phyloP scores from a whole-genome alignment of 1,139 yeast species.

The Yamadazyma membranifaciens region DNA sequence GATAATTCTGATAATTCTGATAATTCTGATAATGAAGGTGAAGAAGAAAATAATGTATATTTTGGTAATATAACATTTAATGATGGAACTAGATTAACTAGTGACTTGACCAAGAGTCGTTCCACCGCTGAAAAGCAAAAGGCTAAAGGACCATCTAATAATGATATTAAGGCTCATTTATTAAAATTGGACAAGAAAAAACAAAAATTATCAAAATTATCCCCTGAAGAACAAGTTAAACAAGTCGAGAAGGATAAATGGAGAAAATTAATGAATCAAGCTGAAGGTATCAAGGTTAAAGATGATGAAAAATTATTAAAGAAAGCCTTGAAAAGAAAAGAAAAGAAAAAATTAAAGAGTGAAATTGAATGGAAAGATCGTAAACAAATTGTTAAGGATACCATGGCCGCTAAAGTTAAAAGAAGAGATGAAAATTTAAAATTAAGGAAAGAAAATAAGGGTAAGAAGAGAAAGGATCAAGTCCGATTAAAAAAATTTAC shows the following conservation, averaged over 20 bases:
- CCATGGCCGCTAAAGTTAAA: constrained; percentile 71
- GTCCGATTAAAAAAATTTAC: constrained; percentile 68
- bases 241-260: constrained; percentile 75
- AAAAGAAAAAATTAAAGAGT: constrained; percentile 73
- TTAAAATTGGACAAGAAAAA: constrained; percentile 73
- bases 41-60: constrained; percentile 47
- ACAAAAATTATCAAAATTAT: constrained; percentile 56
- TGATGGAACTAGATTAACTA: constrained; percentile 80
- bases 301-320: constrained; percentile 88
- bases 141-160: constrained; percentile 81
- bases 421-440: constrained; percentile 89
- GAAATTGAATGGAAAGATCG: constrained; percentile 88
- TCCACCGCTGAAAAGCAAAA: constrained; percentile 47
- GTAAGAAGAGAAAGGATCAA: constrained; percentile 66
- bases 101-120: constrained; percentile 66
- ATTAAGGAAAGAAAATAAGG: constrained; percentile 77
- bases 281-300: constrained; percentile 84
- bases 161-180: constrained; percentile 83
- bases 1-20: no score
- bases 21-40: constrained; percentile 34
- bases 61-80: constrained; percentile 82
- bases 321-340: constrained; percentile 82
- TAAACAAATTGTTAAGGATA: constrained; percentile 71
- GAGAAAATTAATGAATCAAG: constrained; percentile 80
- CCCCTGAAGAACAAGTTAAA: constrained; percentile 61